Evolutionary conservation across 768 basidiomycete genomes (phyloP), one percentile per base, ranked within the genome.

Genomic region (Glaciozyma martinii): DNA sequence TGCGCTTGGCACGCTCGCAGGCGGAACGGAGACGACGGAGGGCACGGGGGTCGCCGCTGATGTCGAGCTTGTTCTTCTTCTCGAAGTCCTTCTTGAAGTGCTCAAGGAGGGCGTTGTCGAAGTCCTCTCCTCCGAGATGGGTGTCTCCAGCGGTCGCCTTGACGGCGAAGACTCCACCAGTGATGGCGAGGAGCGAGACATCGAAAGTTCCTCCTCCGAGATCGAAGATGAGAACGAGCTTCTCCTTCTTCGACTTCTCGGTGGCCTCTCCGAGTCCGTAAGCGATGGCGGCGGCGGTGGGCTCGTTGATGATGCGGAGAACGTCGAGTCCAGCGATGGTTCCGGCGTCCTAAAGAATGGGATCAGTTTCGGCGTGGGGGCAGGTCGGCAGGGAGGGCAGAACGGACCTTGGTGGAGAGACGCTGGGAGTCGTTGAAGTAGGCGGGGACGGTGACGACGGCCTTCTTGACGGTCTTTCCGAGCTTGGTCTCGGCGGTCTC

Each of bases 401-500:
- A 27, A 57, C 56, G 6, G 10, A 57, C 56, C 56, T 98, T 98
- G 78, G 95, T 98, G 59, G 95, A 94, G 69, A 95, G 83, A 81
- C 95, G 92, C 77, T 99, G 95, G 32, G 95, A 99, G 81, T 98
- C 95, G 79, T 99, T 99, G 84, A 98, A 98, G 83, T 98, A 99
- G 70, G 95, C 95, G 50, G 95, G 95, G 72, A 98, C 95, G 74
- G 79, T 80, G 79, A 99, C 86, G 70, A 99, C 95, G 62, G 95
- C 95, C 81, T 97, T 98, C 81, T 91, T 92, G 78, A 97, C 91
- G 55, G 65, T 86, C 83, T 93, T 94, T 74, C 95, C 73, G 72
- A 99, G 88, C 80, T 99, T 97, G 71, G 94, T 90, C 81, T 99
- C 95, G 53, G 94, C 90, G 74, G 93, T 95, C 79, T 98, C 95